Evolutionary conservation across 441 rosid genomes (phyloP).

Genomic region (Flueggea neowawraea): DNA sequence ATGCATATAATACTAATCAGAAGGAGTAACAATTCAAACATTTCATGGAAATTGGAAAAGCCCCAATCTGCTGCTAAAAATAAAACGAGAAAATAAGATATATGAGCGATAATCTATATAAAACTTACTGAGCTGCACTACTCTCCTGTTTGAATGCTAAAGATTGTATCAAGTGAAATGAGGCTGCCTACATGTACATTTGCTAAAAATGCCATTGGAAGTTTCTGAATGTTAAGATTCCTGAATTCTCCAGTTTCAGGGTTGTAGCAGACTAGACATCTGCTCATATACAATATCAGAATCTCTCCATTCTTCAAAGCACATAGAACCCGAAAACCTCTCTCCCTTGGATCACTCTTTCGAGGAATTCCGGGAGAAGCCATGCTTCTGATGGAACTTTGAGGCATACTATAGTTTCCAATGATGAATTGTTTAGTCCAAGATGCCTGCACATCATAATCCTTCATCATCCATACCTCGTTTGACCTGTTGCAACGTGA

Average conservation of each 20-base stretch:
- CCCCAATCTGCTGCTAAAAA: no score
- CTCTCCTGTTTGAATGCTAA: no score
- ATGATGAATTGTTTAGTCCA: slow-evolving; percentile 14
- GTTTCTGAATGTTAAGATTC: slow-evolving; percentile 2
- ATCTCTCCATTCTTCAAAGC: slow-evolving; percentile 9
- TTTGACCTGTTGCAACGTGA: not conserved
- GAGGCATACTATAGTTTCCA: slow-evolving; percentile 8
- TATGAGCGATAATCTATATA: no score
- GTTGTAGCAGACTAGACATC: slow-evolving; percentile 12
- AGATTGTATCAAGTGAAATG: not conserved
- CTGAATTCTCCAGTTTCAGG: slow-evolving; percentile 3
- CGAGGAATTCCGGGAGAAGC: slow-evolving; percentile 1
- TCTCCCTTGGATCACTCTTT: slow-evolving; percentile 5
- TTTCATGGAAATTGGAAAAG: no score
- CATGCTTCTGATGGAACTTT: not conserved
- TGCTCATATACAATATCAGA: slow-evolving; percentile 1
- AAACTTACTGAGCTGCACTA: no score
- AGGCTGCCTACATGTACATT: slow-evolving; percentile 16
- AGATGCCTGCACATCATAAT: slow-evolving; percentile 9
- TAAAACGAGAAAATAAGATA: no score
- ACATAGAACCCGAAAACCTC: slow-evolving; percentile 7
- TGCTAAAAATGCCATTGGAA: slow-evolving; percentile 13
- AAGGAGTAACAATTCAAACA: no score
- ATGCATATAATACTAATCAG: no score
- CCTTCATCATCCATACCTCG: slow-evolving; percentile 21